phyloP scores from a whole-genome alignment of 495 filamentous ascomycete species.

The Penicillium mononematosum region DNA sequence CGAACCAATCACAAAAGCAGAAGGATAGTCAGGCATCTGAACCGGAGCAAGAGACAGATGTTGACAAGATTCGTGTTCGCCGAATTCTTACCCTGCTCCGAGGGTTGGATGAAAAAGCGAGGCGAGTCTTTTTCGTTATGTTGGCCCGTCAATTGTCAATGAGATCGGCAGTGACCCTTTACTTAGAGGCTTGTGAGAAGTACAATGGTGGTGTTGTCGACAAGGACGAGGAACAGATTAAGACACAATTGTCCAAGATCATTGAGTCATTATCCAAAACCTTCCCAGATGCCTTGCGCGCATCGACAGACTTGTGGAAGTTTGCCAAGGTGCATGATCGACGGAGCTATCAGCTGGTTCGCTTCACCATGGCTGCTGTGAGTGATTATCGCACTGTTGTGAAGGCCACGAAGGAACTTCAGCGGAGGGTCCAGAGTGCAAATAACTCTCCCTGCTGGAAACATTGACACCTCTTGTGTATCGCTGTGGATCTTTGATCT shows the following conservation, averaged over 20 bases:
- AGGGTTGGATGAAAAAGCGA: conserved; percentile 73
- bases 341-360: conserved; percentile 83
- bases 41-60: conserved; percentile 56
- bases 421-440: conserved; percentile 72
- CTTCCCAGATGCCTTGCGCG: conserved; percentile 68
- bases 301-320: conserved; percentile 72
- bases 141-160: conserved; percentile 70
- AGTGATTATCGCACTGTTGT: conserved; percentile 89
- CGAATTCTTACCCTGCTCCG: conserved; percentile 78
- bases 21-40: conserved; percentile 51
- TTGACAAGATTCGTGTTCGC: conserved; percentile 82
- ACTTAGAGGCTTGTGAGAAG: conserved; percentile 76
- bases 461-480: conserved; percentile 83
- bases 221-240: conserved; percentile 64
- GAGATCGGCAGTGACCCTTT: conserved; percentile 65
- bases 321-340: conserved; percentile 92
- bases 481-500: conserved; percentile 76
- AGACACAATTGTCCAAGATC: conserved; percentile 62
- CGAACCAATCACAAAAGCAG: conserved; percentile 59
- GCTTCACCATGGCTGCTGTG: conserved; percentile 78
- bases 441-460: conserved; percentile 62
- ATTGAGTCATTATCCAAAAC: conserved; percentile 68
- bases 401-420: conserved; percentile 85
- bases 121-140: conserved; percentile 85
- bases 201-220: conserved; percentile 85